phyloP scores from a whole-genome alignment of 1,284 basidiomycete species.

The Apiotrichum sp. region DNA sequence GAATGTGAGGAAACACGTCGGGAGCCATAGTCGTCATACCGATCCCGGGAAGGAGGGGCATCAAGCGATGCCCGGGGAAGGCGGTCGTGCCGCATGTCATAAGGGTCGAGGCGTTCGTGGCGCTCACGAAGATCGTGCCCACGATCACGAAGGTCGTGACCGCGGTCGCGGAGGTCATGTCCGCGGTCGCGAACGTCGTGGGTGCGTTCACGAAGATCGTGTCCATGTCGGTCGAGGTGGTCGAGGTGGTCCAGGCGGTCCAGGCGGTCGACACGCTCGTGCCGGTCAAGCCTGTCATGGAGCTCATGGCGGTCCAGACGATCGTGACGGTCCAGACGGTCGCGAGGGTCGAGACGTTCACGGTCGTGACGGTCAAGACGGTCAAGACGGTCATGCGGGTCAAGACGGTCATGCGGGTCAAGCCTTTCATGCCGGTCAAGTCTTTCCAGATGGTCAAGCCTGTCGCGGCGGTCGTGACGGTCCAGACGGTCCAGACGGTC shows the following conservation, averaged over 20 bases:
- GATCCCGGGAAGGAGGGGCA: not conserved
- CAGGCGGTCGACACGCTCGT: not conserved
- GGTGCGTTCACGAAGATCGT: not conserved
- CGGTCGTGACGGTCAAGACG: not conserved
- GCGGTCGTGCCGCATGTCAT: not conserved
- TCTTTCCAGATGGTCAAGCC: not conserved
- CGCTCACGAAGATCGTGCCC: not conserved
- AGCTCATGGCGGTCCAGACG: not conserved
- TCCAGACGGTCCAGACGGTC: not conserved
- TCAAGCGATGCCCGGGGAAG: not conserved
- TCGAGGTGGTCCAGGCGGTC: not conserved
- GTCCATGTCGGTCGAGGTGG: not conserved
- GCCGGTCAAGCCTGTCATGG: too few relatives aligned
- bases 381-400: not conserved
- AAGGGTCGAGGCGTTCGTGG: not conserved
- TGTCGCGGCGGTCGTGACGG: not conserved
- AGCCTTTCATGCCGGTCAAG: not conserved
- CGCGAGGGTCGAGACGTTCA: not conserved
- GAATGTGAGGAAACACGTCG: not conserved
- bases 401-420: too few relatives aligned
- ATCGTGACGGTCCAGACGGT: not conserved
- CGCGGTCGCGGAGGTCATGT: not conserved
- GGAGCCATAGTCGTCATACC: conserved; percentile 1
- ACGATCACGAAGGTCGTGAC: not conserved
- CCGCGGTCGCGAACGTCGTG: not conserved